phyloP scores from a whole-genome alignment of 768 basidiomycete genomes.

The Chalciporus chontae region DNA sequence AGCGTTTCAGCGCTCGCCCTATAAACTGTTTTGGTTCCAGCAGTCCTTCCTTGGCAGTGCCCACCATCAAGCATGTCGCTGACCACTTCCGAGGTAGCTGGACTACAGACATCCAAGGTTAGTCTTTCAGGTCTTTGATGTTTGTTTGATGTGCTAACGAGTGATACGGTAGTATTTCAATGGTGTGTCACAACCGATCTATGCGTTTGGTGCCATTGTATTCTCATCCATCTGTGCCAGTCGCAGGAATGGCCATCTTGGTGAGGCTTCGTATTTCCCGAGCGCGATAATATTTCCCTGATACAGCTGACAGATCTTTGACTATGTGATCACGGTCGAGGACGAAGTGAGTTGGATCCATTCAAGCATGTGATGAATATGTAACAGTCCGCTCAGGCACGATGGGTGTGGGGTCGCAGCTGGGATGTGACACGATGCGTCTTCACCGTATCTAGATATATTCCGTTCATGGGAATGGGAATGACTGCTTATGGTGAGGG shows the following conservation, averaged over 20 bases:
- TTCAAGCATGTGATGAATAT: not conserved
- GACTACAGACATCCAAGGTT: conserved; percentile 15
- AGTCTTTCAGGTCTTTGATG: not conserved
- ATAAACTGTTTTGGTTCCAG: no score
- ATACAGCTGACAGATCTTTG: conserved; percentile 5
- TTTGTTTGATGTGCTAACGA: not conserved
- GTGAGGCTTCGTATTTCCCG: conserved; percentile 3
- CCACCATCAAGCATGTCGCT: not conserved
- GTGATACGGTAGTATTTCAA: conserved; percentile 10
- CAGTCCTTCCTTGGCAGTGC: not conserved
- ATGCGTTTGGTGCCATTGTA: not conserved
- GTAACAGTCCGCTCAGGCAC: conserved; percentile 6
- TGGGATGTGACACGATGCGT: conserved; percentile 14
- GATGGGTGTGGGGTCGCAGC: conserved; percentile 17
- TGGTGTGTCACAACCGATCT: conserved; percentile 2
- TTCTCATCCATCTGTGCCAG: conserved; percentile 2
- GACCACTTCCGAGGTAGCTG: conserved; percentile 2
- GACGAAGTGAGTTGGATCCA: conserved; percentile 5
- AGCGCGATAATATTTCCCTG: not conserved
- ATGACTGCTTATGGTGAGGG: conserved; percentile 15
- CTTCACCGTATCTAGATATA: conserved; percentile 19
- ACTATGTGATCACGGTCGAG: conserved; percentile 11
- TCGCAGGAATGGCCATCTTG: conserved; percentile 16
- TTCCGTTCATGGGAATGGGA: conserved; percentile 13
- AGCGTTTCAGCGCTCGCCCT: no score